Evolutionary conservation across 768 basidiomycete species (phyloP), one percentile per base, ranked within the genome.

Genomic region (Pisolithus tinctorius): DNA sequence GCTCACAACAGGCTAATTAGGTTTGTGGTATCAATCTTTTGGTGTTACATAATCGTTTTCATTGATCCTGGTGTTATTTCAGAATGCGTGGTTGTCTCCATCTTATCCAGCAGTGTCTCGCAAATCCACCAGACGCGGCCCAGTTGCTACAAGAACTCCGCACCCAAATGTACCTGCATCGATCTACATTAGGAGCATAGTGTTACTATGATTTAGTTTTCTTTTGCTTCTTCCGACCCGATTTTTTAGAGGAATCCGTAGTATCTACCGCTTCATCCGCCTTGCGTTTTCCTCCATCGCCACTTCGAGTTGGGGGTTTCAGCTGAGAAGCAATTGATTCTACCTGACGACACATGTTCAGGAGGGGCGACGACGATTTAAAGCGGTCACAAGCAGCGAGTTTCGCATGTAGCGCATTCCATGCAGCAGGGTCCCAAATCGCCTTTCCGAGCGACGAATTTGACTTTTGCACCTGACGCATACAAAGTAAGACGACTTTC

Each of bases 321-420:
- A 41, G 34, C 36, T 49, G 60, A 13, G 49, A 9, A 5, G 55
- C 53, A 0, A 50, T 40, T 11, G 64, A 65, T 59, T 61, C 66
- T 63, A 93, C 69, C 64, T 91, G 88, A 59, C 75, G 76, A 59
- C 86, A 82, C 67, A 83, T 76, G 47, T 74, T 75, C 27, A 76
- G 74, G 7, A 92, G 74, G 6, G 79, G 81, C 30, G 74, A 65
- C 1, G 86, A 83, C 6, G 78, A 71, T 61, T 81, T 81, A 68
- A 88, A 83, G 23, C 81, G 76, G n/a, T 76, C 65, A 13, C 79
- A 81, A 5, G 70, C 59, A 40, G 70, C 65, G 10, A 94, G 63
- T 47, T 65, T 69, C 29, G 63, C 63, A 7, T 71, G 68, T 14
- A 93, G 66, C 9, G 59, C 60, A 26, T 71, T 71, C 81, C 92